Evolutionary conservation across 164 flowering plant genomes (phyloP).

Genomic region (Saururus chinensis): DNA sequence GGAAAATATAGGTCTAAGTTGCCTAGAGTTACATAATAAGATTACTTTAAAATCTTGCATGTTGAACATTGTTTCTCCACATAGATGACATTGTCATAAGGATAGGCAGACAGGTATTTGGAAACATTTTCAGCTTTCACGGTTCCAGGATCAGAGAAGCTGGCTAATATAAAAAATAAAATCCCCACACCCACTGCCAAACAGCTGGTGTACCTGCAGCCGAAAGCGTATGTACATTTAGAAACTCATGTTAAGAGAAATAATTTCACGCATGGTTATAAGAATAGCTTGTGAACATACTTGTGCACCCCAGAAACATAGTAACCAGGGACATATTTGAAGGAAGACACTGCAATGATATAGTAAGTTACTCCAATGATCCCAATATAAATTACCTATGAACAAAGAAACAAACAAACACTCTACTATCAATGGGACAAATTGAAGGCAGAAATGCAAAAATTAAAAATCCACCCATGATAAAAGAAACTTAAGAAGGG

Average conservation of each 20-base stretch:
- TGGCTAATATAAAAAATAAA: constrained; percentile 73
- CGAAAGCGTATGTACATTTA: constrained; percentile 1
- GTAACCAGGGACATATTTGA: constrained; percentile 72
- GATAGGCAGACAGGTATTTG: constrained; percentile 63
- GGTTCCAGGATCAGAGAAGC: constrained; percentile 98
- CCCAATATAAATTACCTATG: constrained; percentile 43
- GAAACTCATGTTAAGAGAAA: background rate
- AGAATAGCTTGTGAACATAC: constrained; percentile 18
- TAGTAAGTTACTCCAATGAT: constrained; percentile 69
- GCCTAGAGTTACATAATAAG: background rate
- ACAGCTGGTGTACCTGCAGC: constrained; percentile 74
- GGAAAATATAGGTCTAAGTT: background rate
- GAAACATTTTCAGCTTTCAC: constrained; percentile 68
- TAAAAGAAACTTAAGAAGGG: background rate
- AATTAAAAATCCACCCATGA: background rate
- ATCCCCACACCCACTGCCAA: constrained; percentile 77
- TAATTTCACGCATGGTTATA: background rate
- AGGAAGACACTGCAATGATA: constrained; percentile 47
- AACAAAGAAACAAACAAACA: constrained; percentile 1
- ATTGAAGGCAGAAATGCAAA: too few relatives aligned
- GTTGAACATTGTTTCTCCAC: constrained; percentile 80
- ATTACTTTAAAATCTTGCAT: constrained; percentile 75
- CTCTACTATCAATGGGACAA: background rate
- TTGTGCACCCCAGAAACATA: constrained; percentile 72
- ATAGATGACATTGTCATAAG: constrained; percentile 70